A percentile compares a stretch with the other conserved stretches of the same genome.
phyloP scores from a whole-genome alignment of 805 yeast species.

The Zygoascus ofunaensis region DNA sequence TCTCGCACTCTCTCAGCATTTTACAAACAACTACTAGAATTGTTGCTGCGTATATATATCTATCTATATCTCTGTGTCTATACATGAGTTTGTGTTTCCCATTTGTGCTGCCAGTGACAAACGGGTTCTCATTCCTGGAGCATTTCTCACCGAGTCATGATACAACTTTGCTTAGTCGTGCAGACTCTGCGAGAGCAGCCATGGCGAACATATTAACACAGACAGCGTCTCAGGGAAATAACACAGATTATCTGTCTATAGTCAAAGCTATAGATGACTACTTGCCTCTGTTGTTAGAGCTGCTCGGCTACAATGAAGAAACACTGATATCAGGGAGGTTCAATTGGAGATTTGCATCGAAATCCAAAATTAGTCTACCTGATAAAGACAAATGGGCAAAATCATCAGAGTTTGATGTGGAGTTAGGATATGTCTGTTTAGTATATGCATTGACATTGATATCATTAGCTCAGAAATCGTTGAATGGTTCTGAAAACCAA shows the following conservation, averaged over 20 bases:
- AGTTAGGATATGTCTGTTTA: conserved; percentile 18
- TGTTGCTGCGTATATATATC: too few species aligned
- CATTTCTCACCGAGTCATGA: conserved; percentile 10
- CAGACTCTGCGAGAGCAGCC: conserved; percentile 24
- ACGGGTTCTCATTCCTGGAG: conserved; percentile 18
- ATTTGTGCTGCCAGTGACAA: conserved; percentile 25
- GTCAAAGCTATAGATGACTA: conserved; percentile 22
- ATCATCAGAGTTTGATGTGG: conserved; percentile 15
- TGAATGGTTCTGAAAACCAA: conserved; percentile 2
- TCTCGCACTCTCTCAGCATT: too few species aligned
- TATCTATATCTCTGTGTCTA: too few species aligned
- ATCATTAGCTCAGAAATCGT: conserved; percentile 10
- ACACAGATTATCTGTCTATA: conserved; percentile 4
- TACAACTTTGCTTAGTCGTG: conserved; percentile 14
- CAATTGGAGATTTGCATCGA: conserved; percentile 23
- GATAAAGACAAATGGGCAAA: conserved; percentile 11
- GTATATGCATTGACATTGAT: conserved; percentile 17
- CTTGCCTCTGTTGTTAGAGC: conserved; percentile 18
- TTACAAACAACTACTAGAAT: too few species aligned
- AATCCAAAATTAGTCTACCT: conserved; percentile 5
- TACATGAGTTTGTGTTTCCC: conserved; percentile 18
- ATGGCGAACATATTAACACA: conserved; percentile 23
- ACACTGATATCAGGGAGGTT: conserved; percentile 12
- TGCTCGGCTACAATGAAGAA: conserved; percentile 16
- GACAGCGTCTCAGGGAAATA: conserved; percentile 22